Percentiles rank a stretch among this genome's conserved stretches.
Evolutionary conservation across 768 basidiomycete species (phyloP).

Genomic region (Leccinum imitatum): DNA sequence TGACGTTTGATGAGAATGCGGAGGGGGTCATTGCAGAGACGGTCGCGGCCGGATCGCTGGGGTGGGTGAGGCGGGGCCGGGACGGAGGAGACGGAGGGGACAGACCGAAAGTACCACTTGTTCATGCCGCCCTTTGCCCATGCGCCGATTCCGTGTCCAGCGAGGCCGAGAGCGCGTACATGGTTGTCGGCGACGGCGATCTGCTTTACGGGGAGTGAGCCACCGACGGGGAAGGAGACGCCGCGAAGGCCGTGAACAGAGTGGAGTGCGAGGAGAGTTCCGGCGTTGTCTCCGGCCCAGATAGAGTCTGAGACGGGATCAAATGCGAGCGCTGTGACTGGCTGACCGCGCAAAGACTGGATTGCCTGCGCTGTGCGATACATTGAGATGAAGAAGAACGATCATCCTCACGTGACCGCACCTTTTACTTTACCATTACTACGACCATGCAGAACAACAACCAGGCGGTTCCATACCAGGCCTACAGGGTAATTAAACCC

Average conservation of each 20-base stretch:
- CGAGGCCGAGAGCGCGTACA: conserved; percentile 60
- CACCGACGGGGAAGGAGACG: conserved; percentile 73
- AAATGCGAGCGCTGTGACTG: conserved; percentile 78
- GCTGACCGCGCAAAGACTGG: conserved; percentile 32
- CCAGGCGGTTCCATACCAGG: conserved; percentile 46
- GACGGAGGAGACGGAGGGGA: not conserved
- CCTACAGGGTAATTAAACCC: conserved; percentile 40
- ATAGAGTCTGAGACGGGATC: conserved; percentile 90
- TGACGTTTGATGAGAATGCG: conserved; percentile 47
- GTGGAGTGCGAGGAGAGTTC: conserved; percentile 69
- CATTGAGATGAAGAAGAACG: conserved; percentile 9
- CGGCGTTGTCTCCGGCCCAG: conserved; percentile 79
- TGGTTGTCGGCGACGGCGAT: conserved; percentile 77
- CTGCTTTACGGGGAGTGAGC: conserved; percentile 67
- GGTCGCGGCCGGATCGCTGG: conserved; percentile 34
- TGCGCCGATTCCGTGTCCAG: conserved; percentile 67
- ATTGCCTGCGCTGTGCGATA: conserved; percentile 25
- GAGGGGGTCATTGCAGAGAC: conserved; percentile 47
- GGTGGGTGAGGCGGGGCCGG: conserved; percentile 14
- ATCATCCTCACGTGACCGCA: conserved; percentile 17
- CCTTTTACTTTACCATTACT: not conserved
- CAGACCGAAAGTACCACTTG: conserved; percentile 74
- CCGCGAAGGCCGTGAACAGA: conserved; percentile 62
- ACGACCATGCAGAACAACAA: conserved; percentile 9
- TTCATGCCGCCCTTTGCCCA: conserved; percentile 86